Conservation (phyloP, 306 rosid genomes). For the Trifolium repens region DNA sequence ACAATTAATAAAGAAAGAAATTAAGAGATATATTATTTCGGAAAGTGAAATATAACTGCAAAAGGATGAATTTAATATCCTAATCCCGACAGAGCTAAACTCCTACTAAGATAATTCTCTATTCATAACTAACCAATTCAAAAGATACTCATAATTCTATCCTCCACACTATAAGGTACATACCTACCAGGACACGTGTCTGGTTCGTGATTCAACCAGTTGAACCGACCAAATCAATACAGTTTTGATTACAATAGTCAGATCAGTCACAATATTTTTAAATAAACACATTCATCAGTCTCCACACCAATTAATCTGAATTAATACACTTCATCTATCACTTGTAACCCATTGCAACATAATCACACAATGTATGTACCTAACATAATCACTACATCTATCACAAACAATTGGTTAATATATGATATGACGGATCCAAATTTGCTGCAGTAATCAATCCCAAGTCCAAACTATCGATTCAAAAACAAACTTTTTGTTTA, state of each 20-base stretch:
- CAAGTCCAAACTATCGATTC: neutral
- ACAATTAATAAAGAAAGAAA: too few relatives aligned
- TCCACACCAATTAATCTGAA: neutral
- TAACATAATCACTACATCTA: neutral
- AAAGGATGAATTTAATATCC: too few relatives aligned
- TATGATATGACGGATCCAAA: too few relatives aligned
- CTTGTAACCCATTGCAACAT: neutral
- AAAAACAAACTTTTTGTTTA: neutral
- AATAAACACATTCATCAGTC: too few relatives aligned
- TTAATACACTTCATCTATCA: neutral
- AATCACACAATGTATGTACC: slow-evolving; percentile 11
- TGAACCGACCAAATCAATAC: neutral
- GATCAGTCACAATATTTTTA: neutral
- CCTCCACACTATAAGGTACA: too few relatives aligned
- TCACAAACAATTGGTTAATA: too few relatives aligned
- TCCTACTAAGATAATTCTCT: too few relatives aligned
- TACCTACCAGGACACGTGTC: neutral
- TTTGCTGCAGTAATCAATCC: neutral
- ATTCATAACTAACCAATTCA: too few relatives aligned
- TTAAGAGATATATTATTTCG: too few relatives aligned
- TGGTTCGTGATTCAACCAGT: neutral
- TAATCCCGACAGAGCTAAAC: too few relatives aligned
- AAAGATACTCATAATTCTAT: too few relatives aligned
- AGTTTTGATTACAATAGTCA: neutral
- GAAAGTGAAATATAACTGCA: too few relatives aligned